Conservation (phyloP, 225 moss, liverwort and hornwort species). For the Sphagnum contortum region DNA sequence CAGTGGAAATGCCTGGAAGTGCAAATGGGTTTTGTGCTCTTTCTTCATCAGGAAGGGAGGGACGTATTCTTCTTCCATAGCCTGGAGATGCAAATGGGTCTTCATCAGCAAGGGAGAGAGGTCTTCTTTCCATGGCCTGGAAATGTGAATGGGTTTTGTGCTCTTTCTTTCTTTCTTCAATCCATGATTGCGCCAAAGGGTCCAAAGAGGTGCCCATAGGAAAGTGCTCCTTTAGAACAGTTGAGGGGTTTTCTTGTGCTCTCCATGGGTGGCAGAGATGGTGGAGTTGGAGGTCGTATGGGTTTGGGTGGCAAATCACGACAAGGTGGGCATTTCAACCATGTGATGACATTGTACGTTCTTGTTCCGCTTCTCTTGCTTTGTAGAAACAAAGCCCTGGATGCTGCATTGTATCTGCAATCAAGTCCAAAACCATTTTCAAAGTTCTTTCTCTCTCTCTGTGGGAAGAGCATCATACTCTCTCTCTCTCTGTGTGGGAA, state of each 20-base stretch:
- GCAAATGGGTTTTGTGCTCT: too few species aligned
- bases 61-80: too few species aligned
- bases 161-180: neutral
- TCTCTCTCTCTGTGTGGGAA: too few species aligned
- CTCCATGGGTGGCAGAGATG: conserved; percentile 10
- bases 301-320: conserved; percentile 22
- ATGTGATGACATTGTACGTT: conserved; percentile 30
- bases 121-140: too few species aligned
- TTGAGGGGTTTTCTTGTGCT: conserved; percentile 2
- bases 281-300: conserved; percentile 15
- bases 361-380: conserved; percentile 16
- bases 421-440: neutral
- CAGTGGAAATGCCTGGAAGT: too few species aligned
- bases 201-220: conserved; percentile 12
- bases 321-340: conserved; percentile 16
- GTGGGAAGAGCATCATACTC: too few species aligned
- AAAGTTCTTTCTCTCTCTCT: too few species aligned
- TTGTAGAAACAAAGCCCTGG: conserved; percentile 10
- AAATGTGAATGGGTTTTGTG: too few species aligned
- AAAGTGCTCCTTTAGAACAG: conserved; percentile 28
- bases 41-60: too few species aligned
- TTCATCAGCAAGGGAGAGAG: too few species aligned
- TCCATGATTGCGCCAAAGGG: conserved; percentile 17
- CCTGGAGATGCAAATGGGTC: too few species aligned
- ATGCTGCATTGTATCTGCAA: conserved; percentile 18